A percentile compares a stretch with the other conserved stretches of the same genome.
These are phyloP conservation scores for Leishmania guyanensis DNA, from an alignment of 208 protist genomes.

Conservation along the genomic window DNA sequence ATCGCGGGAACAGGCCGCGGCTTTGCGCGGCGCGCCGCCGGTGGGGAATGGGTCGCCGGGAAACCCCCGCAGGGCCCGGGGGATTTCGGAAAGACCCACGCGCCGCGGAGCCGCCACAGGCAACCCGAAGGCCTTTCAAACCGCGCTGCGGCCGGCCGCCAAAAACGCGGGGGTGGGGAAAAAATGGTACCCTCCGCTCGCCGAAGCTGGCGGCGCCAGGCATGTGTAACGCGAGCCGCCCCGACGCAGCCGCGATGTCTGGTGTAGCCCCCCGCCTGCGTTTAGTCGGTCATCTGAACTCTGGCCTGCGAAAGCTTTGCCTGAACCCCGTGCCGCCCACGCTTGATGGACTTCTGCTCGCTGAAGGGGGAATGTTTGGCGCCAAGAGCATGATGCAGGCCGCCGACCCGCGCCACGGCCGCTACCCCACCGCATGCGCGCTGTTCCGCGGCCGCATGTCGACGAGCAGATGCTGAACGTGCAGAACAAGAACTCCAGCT, in stretches of 20 bases:
- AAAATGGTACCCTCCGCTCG: slow-evolving; percentile 66
- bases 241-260: slow-evolving; percentile 95
- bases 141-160: too few species aligned
- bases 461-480: slow-evolving; percentile 22
- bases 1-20: too few species aligned
- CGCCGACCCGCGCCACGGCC: slow-evolving; percentile 44
- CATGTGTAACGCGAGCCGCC: slow-evolving; percentile 97
- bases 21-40: too few species aligned
- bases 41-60: too few species aligned
- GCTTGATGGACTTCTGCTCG: slow-evolving; percentile 96
- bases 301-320: slow-evolving; percentile 96
- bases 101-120: too few species aligned
- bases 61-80: too few species aligned
- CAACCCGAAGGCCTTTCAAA: too few species aligned
- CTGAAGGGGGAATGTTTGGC: slow-evolving; percentile 98
- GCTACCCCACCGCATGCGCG: slow-evolving; percentile 78
- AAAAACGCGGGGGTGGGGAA: too few species aligned
- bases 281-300: slow-evolving; percentile 97
- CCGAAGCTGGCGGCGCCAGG: slow-evolving; percentile 97
- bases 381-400: slow-evolving; percentile 98
- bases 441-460: slow-evolving; percentile 94
- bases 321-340: slow-evolving; percentile 99
- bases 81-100: too few species aligned
- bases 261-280: slow-evolving; percentile 96
- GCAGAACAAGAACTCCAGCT: slow-evolving; percentile 67